Base-by-base conservation (phyloP, 805 yeast genomes). In the Candida maris region DNA sequence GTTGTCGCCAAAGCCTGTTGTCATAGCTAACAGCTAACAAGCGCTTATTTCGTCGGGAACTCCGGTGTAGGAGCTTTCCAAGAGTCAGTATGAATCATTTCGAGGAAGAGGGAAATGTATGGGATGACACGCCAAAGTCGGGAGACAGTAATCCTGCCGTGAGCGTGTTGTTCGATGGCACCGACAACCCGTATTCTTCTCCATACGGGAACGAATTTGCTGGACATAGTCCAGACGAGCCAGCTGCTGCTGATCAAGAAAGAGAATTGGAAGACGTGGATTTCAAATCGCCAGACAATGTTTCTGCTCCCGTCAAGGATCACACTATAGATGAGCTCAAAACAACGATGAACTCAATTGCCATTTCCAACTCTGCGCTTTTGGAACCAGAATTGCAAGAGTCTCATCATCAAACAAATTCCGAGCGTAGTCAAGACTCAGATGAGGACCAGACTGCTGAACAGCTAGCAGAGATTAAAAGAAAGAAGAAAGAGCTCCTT, bases 101-200 rank as follows among this genome's bases (percentile, higher is more conserved):
- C 37, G 50, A 42, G 12, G 48, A 49, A 12, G 51, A 47, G 19
- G 47, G 42, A 29, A 52, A 56, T 41, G 59, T 49, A 39, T 79
- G 85, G 85, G 83, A 72, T 39, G 85, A 78, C 46, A 73, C 68
- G 3, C 55, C 73, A 10, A 56, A 73, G 10, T 58, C 75, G 2
- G 30, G 42, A 7, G 26, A 36, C 4, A 17, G 19, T 34, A 57
- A 55, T 24, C 59, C 65, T 3, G 45, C 51, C 6, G 48, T 53
- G 15, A 48, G 54, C 18, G 49, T 46, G 16, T 38, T 52, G 21
- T 45, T 52, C 31, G 42, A 35, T 19, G 48, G 52, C 8, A 35
- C 45, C 6, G 50, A 52, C 19, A 46, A 49, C 41, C 53, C 57
- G 21, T 48, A 48, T 27, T 46, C 48, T 1, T 39, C 46, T 19